Percentiles rank a stretch among this genome's conserved stretches.
These are phyloP conservation scores for Coemansia sp. DNA, from an alignment of 192 early-diverging fungal species.

Conservation along the genomic window DNA sequence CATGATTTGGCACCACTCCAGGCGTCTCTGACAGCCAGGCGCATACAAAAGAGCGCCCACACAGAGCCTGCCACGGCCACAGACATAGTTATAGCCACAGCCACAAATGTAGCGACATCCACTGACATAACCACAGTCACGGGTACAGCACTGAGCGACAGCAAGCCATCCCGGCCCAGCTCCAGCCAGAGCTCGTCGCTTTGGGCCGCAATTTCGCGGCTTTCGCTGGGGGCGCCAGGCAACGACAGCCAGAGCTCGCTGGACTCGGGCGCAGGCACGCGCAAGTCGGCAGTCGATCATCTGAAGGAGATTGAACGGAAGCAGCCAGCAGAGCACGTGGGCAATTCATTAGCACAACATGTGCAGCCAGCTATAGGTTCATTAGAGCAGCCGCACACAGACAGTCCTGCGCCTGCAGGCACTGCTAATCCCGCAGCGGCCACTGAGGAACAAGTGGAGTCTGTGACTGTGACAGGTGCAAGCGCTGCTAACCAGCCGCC, in stretches of 20 bases:
- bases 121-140: background rate
- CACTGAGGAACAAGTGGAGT: background rate
- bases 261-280: background rate
- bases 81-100: background rate
- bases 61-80: constrained; percentile 1
- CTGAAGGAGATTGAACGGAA: constrained; percentile 19
- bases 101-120: constrained; percentile 4
- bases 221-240: constrained; percentile 9
- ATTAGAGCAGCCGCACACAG: background rate
- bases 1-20: background rate
- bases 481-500: background rate
- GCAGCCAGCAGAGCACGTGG: constrained; percentile 10
- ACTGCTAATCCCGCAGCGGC: background rate
- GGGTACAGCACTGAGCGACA: background rate
- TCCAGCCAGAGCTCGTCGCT: constrained; percentile 8
- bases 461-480: background rate
- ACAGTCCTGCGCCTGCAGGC: background rate
- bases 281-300: constrained; percentile 20
- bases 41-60: background rate
- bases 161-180: background rate
- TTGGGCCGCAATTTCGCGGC: constrained; percentile 22
- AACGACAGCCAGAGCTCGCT: constrained; percentile 10
- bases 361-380: background rate
- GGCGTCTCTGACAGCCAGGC: background rate
- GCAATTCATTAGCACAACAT: constrained; percentile 3